Evolutionary conservation across 352 stramenopile genomes (phyloP).

Genomic region (Phytophthora melonis): DNA sequence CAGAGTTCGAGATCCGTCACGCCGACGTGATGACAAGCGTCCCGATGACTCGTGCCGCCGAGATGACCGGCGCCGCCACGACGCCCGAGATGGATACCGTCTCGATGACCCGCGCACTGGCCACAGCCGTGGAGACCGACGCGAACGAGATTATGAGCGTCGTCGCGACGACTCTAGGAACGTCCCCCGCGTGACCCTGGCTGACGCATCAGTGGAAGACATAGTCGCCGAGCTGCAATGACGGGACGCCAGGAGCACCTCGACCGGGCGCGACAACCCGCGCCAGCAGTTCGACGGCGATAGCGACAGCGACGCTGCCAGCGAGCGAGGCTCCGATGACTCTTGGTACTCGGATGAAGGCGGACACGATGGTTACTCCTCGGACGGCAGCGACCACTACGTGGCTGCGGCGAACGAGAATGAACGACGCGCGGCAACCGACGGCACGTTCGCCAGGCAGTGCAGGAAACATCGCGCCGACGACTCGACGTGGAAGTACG

Average conservation of each 20-base stretch:
- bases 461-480: too few species aligned
- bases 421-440: background rate
- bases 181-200: background rate
- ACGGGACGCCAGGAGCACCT: background rate
- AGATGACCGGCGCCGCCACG: background rate
- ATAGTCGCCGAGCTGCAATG: background rate
- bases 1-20: too few species aligned
- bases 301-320: background rate
- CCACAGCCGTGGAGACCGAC: background rate
- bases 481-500: too few species aligned
- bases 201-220: background rate
- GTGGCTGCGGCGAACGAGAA: background rate
- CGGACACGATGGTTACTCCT: background rate
- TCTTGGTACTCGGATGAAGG: background rate
- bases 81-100: background rate
- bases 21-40: too few species aligned
- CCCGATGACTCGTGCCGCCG: too few species aligned
- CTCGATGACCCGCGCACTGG: too few species aligned
- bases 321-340: background rate
- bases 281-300: too few species aligned
- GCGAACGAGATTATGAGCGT: background rate
- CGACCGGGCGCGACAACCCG: too few species aligned
- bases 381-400: background rate
- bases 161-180: background rate
- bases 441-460: too few species aligned